Conservation (phyloP, 148 eudicot species). For the Cornus suecica region DNA sequence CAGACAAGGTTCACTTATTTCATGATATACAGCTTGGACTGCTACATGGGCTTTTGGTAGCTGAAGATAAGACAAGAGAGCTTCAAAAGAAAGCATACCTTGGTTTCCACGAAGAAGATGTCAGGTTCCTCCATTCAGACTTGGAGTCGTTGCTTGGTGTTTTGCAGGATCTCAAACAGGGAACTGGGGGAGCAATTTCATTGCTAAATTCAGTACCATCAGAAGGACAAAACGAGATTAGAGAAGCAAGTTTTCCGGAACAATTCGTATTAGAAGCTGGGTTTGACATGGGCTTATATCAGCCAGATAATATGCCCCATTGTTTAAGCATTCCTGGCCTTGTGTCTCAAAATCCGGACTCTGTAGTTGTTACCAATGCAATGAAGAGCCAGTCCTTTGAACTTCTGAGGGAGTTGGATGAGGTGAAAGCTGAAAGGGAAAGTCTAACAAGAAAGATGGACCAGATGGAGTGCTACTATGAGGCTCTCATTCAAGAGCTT, state of each 20-base stretch:
- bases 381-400: slow-evolving; percentile 66
- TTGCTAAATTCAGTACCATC: slow-evolving; percentile 22
- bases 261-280: slow-evolving; percentile 38
- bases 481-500: slow-evolving; percentile 92
- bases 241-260: slow-evolving; percentile 23
- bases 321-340: slow-evolving; percentile 46
- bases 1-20: slow-evolving; percentile 21
- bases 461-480: slow-evolving; percentile 96
- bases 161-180: slow-evolving; percentile 54
- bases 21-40: slow-evolving; percentile 31
- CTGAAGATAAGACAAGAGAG: slow-evolving; percentile 64
- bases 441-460: slow-evolving; percentile 69
- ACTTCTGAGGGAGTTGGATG: slow-evolving; percentile 77
- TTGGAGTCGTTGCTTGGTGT: slow-evolving; percentile 50
- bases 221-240: slow-evolving; percentile 18
- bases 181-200: slow-evolving; percentile 30
- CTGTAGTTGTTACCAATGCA: slow-evolving; percentile 49
- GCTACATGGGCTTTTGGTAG: slow-evolving; percentile 44
- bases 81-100: slow-evolving; percentile 56
- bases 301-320: slow-evolving; percentile 70
- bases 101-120: slow-evolving; percentile 52
- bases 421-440: slow-evolving; percentile 69
- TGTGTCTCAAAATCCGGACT: slow-evolving; percentile 44
- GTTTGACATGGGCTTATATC: slow-evolving; percentile 73
- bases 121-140: slow-evolving; percentile 51